A percentile compares a stretch with the other conserved stretches of the same genome.
phyloP scores from a whole-genome alignment of 495 filamentous ascomycete species.

The Daldinia loculata region DNA sequence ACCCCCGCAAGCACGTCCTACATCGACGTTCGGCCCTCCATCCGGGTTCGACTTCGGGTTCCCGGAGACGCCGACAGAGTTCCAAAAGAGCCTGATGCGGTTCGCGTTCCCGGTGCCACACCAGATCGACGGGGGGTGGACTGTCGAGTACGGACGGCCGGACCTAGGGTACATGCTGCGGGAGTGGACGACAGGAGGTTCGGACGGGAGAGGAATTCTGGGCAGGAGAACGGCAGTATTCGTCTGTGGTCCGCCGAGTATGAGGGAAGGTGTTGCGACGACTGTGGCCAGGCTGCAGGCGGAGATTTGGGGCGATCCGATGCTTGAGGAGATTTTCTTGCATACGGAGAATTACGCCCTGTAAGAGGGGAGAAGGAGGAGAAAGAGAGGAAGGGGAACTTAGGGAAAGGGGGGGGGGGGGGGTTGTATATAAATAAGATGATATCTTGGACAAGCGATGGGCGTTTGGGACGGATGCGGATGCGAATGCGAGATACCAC shows the following conservation, averaged over 20 bases:
- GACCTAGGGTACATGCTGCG: conserved; percentile 84
- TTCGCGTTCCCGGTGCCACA: conserved; percentile 78
- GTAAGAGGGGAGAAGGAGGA: conserved; percentile 46
- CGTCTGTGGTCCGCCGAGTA: conserved; percentile 86
- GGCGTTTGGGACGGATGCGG: conserved; percentile 10
- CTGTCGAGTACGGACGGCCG: conserved; percentile 91
- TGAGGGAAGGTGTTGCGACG: conserved; percentile 86
- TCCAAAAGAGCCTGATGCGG: conserved; percentile 84
- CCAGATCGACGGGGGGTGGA: conserved; percentile 82
- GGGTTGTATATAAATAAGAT: conserved; percentile 9
- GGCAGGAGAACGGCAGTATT: conserved; percentile 89
- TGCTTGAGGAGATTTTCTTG: conserved; percentile 88
- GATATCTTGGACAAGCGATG: conserved; percentile 1
- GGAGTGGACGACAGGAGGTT: conserved; percentile 71
- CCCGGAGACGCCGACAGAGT: conserved; percentile 76
- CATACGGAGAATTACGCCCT: conserved; percentile 96
- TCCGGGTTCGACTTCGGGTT: conserved; percentile 78
- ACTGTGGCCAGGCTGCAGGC: conserved; percentile 84
- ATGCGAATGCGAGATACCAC: conserved; percentile 6
- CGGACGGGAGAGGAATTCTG: conserved; percentile 69
- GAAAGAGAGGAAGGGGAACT: neutral
- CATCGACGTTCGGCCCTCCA: conserved; percentile 56
- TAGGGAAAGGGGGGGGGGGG: no score
- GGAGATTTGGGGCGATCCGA: conserved; percentile 78
- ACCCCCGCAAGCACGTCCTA: conserved; percentile 42